Evolutionary conservation across 2,329 filamentous ascomycete genomes (phyloP), one percentile per base, ranked within the genome.

Genomic region (Aspergillus hortae): DNA sequence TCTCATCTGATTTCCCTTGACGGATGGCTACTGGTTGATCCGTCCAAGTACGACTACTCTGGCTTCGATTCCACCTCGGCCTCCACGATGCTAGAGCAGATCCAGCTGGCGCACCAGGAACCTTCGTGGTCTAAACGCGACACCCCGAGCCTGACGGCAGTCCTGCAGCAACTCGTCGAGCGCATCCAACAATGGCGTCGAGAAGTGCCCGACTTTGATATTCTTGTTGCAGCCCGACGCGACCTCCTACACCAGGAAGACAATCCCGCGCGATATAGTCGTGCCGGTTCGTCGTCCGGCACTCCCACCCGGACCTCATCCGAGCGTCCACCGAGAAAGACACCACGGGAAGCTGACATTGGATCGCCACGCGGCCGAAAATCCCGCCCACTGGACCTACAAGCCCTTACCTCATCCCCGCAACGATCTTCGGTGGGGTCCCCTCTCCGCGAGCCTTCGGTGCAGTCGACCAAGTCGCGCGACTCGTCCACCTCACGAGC

Each of bases 1-100:
- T 97, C 94, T 61, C 88, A 90, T 5, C 88, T 89, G 56, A 87
- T 96, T 65, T 84, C 86, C 17, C 79, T 96, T 11, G 90, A 96
- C 64, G 88, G 89, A n/a, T 99, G 94, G 92, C 76, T 97, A 27
- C 77, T 92, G 5, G 85, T 90, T 14, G 84, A 87, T 48, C 88
- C 89, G 4, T 77, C 74, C n/a, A 79, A 76, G 53, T 88, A 85
- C 63, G 73, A 75, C 5, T 88, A 82, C 52, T 43, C 40, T 43
- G 14, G 14, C 30, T 10, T 38, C 50, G 12, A 11, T 19, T 6
- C 40, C 19, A 12, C 44, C 43, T 56, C 17, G 46, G 62, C 12
- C 51, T 53, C 53, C 75, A 77, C 7, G 33, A 53, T 56, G n/a
- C 45, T 68, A 12, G 61, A 66, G 6, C 53, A 61, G 14, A 58